These are phyloP conservation scores for Phyllosticta citrichinensis DNA, from an alignment of 2,329 filamentous ascomycete genomes.

Conservation along the genomic window DNA sequence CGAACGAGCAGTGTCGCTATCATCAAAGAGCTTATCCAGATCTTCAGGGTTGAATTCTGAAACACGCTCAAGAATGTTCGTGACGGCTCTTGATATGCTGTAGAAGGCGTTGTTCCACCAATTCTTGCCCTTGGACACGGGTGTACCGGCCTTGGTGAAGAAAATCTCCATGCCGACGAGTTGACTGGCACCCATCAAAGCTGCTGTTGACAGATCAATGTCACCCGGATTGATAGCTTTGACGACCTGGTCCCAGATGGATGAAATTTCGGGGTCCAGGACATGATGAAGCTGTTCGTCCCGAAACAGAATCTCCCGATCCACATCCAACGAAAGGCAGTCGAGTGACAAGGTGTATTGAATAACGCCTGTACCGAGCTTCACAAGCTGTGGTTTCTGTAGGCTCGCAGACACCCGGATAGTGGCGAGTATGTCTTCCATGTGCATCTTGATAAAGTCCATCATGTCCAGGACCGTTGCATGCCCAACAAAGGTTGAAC, in stretches of 20 bases:
- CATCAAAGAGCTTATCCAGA: conserved; percentile 58
- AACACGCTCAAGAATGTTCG: conserved; percentile 66
- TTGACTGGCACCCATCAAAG: conserved; percentile 59
- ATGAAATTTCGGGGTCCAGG: conserved; percentile 58
- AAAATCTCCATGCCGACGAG: conserved; percentile 71
- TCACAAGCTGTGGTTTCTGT: conserved; percentile 21
- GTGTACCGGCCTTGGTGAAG: conserved; percentile 25
- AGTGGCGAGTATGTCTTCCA: conserved; percentile 24
- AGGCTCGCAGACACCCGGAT: conserved; percentile 21
- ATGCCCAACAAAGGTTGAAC: conserved; percentile 28
- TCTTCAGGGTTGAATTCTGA: conserved; percentile 64
- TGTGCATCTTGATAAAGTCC: conserved; percentile 54
- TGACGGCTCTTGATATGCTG: conserved; percentile 52
- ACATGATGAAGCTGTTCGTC: conserved; percentile 55
- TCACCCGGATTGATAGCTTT: conserved; percentile 57
- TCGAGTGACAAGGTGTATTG: conserved; percentile 59
- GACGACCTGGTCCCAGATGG: conserved; percentile 70
- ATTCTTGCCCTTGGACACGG: conserved; percentile 45
- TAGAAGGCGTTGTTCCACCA: conserved; percentile 69
- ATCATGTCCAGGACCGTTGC: conserved; percentile 46
- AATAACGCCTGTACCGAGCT: conserved; percentile 54
- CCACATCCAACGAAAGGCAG: conserved; percentile 57
- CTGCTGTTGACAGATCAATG: conserved; percentile 61
- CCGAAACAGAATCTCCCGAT: conserved; percentile 56
- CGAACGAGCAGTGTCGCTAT: conserved; percentile 58